Evolutionary conservation across 2,329 filamentous ascomycete genomes (phyloP), one percentile per base, ranked within the genome.

Genomic region (Epichloe sylvatica): DNA sequence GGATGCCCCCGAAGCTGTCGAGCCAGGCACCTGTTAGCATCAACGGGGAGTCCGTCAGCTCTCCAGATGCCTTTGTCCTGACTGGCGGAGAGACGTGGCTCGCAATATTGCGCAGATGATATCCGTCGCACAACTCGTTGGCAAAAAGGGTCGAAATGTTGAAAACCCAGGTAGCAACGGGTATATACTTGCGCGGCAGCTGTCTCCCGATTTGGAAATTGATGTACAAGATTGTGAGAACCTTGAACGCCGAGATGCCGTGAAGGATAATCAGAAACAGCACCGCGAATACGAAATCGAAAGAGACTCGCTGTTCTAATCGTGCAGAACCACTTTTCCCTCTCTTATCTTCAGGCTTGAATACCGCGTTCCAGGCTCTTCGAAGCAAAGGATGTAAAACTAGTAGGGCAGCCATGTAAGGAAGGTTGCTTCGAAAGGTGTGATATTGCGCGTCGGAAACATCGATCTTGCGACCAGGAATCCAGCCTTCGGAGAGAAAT

Each of bases 401-500:
- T 13, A 97, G 69, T 5, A 97, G 77, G 9, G 81, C 57, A 8
- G 78, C 73, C 65, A 97, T 81, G 63, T 85, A 87, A 2, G 88
- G 90, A 37, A 97, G 75, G 61, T 97, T 97, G 53, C 77, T 72
- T 56, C 94, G 83, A 62, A 98, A 96, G 37, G 79, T 81, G 51
- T 76, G 72, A 67, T 97, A 98, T 66, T 98, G 92, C 34, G 77
- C 67, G 68, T 98, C 92, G 38, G 89, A 92, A 54, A 89, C 81
- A 68, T 98, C 92, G 54, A 97, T 87, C 75, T 87, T 87, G 52
- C 91, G 84, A 25, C 91, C 91, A 7, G 84, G 85, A 51, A 98
- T 85, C 92, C 92, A 98, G 57, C 92, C 94, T 8, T 81, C 75
- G 2, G 80, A 81, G 15, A 98, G 76, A 38, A 83, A 71, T 52